Conservation (phyloP, 257 asterid species). For the Cruciata laevipes region DNA sequence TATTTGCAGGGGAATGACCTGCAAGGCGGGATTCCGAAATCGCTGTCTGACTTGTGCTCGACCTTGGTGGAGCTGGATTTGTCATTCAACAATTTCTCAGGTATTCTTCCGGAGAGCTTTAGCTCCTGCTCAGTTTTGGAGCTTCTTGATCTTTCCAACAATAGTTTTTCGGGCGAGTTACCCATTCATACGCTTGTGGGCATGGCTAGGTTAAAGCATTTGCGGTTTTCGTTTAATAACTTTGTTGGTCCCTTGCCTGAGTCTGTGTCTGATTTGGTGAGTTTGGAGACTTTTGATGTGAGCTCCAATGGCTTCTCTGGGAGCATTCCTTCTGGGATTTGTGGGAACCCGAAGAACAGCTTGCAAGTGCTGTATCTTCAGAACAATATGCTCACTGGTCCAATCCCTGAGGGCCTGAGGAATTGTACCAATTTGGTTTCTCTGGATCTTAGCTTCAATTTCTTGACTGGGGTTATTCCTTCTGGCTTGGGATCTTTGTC, state of each 20-base stretch:
- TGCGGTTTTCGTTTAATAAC: slow-evolving; percentile 58
- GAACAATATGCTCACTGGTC: slow-evolving; percentile 64
- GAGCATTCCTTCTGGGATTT: slow-evolving; percentile 61
- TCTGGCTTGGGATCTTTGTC: slow-evolving; percentile 56
- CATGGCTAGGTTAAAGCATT: slow-evolving; percentile 47
- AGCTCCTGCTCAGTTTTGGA: slow-evolving; percentile 53
- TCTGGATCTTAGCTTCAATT: slow-evolving; percentile 89
- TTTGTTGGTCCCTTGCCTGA: slow-evolving; percentile 68
- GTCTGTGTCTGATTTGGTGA: slow-evolving; percentile 46
- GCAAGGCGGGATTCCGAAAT: slow-evolving; percentile 46
- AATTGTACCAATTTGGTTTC: slow-evolving; percentile 74
- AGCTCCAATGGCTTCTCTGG: slow-evolving; percentile 77
- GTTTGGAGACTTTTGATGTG: slow-evolving; percentile 68
- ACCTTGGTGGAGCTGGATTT: slow-evolving; percentile 62
- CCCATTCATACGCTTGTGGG: slow-evolving; percentile 53
- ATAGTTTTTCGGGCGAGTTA: slow-evolving; percentile 68
- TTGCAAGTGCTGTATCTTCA: slow-evolving; percentile 68
- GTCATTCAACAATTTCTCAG: slow-evolving; percentile 59
- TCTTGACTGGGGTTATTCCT: slow-evolving; percentile 53
- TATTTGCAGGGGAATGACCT: slow-evolving; percentile 52
- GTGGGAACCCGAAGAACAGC: slow-evolving; percentile 44
- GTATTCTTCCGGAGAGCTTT: slow-evolving; percentile 53
- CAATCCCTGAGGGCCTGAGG: slow-evolving; percentile 56
- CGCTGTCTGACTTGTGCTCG: slow-evolving; percentile 46
- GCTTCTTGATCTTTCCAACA: slow-evolving; percentile 56